These are phyloP conservation scores for Fusarium setosum DNA, from an alignment of 2,329 filamentous ascomycete species.

Conservation along the genomic window DNA sequence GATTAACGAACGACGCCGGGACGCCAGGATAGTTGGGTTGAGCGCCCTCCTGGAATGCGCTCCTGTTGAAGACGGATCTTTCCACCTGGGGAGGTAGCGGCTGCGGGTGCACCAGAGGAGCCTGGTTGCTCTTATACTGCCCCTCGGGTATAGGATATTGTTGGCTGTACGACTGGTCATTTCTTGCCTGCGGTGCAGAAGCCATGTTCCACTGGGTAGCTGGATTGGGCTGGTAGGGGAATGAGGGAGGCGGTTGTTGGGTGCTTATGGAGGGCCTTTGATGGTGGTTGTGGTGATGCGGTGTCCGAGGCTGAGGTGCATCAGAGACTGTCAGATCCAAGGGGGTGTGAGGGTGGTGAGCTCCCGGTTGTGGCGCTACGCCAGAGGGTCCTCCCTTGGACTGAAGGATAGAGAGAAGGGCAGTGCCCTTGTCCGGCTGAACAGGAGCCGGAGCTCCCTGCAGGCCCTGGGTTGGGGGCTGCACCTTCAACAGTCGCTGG, in stretches of 20 bases:
- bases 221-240: slow-evolving; percentile 41
- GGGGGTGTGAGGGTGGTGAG: slow-evolving; percentile 60
- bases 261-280: slow-evolving; percentile 49
- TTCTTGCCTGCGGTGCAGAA: slow-evolving; percentile 21
- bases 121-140: slow-evolving; percentile 39
- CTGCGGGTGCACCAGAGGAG: slow-evolving; percentile 55
- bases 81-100: slow-evolving; percentile 68
- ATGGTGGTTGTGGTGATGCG: slow-evolving; percentile 64
- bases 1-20: slow-evolving; percentile 23
- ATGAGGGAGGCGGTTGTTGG: slow-evolving; percentile 48
- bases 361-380: slow-evolving; percentile 24
- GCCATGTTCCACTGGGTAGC: slow-evolving; percentile 27
- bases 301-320: slow-evolving; percentile 65
- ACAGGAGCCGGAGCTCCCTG: slow-evolving; percentile 47
- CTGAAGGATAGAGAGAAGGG: slow-evolving; percentile 66
- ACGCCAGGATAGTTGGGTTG: slow-evolving; percentile 20
- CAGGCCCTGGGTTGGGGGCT: slow-evolving; percentile 62
- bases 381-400: slow-evolving; percentile 39
- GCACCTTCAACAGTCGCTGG: slow-evolving; percentile 66
- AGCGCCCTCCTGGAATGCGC: slow-evolving; percentile 43
- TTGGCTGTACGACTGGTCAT: slow-evolving; percentile 28
- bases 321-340: slow-evolving; percentile 64
- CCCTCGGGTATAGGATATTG: slow-evolving; percentile 32
- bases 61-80: slow-evolving; percentile 60
- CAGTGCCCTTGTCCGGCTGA: slow-evolving; percentile 59